Percentiles rank a stretch among this genome's conserved stretches.
These are phyloP conservation scores for Gossypium rotundifolium DNA, from an alignment of 345 rosid genomes.

Conservation along the genomic window DNA sequence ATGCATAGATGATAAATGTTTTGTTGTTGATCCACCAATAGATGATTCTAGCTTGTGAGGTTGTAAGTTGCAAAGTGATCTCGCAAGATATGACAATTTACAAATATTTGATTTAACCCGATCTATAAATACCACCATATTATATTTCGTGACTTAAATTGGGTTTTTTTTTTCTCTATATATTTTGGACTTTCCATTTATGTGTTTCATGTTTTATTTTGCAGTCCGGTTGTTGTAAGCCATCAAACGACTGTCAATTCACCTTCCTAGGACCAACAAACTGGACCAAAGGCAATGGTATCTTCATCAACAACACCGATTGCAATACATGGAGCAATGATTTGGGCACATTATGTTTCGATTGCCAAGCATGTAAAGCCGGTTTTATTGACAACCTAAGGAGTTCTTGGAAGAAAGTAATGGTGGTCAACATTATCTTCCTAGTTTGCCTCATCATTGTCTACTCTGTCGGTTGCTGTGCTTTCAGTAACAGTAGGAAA, in stretches of 20 bases:
- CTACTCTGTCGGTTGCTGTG: slow-evolving; percentile 76
- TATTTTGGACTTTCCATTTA: not conserved
- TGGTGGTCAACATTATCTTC: slow-evolving; percentile 54
- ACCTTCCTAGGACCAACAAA: slow-evolving; percentile 41
- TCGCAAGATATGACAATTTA: too few relatives aligned
- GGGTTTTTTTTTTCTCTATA: not conserved
- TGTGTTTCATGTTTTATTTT: not conserved
- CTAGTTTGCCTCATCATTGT: slow-evolving; percentile 61
- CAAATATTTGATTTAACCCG: too few relatives aligned
- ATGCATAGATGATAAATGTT: too few relatives aligned
- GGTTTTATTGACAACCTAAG: slow-evolving; percentile 70
- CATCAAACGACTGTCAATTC: slow-evolving; percentile 54
- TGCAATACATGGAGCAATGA: slow-evolving; percentile 48
- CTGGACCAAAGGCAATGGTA: slow-evolving; percentile 36
- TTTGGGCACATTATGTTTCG: slow-evolving; percentile 40
- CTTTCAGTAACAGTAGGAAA: slow-evolving; percentile 65
- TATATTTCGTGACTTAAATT: not conserved
- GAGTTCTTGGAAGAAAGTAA: slow-evolving; percentile 68
- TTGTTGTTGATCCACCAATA: too few relatives aligned
- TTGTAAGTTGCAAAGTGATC: too few relatives aligned
- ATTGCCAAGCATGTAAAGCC: slow-evolving; percentile 82
- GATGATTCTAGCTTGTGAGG: too few relatives aligned
- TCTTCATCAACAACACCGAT: slow-evolving; percentile 37
- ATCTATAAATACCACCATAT: too few relatives aligned
- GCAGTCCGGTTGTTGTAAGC: slow-evolving; percentile 71